A percentile compares a stretch with the other conserved stretches of the same genome.
These are phyloP conservation scores for Lepidium aucheri DNA, from an alignment of 345 rosid genomes.

Conservation along the genomic window DNA sequence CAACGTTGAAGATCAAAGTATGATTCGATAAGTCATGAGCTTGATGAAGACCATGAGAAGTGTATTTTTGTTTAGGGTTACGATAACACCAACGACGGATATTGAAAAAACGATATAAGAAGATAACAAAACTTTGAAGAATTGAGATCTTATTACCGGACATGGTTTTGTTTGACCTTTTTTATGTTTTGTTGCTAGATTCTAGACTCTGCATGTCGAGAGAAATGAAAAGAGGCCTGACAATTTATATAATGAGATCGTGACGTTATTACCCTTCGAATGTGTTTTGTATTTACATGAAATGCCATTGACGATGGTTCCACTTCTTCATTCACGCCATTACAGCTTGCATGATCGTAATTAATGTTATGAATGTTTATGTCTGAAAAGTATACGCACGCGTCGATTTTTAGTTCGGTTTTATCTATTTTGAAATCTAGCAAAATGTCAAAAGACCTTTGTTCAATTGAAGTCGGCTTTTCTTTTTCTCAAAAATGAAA, in stretches of 20 bases:
- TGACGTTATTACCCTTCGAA: slow-evolving; percentile 17
- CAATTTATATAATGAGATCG: slow-evolving; percentile 12
- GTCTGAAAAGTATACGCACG: slow-evolving; percentile 13
- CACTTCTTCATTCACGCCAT: too few species aligned
- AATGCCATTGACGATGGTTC: slow-evolving; percentile 15
- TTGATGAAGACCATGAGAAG: slow-evolving; percentile 29
- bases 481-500: background rate
- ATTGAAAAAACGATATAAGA: slow-evolving; percentile 32
- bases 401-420: slow-evolving; percentile 2
- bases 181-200: background rate
- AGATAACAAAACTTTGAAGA: slow-evolving; percentile 38
- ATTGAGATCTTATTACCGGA: slow-evolving; percentile 25
- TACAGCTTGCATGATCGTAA: slow-evolving; percentile 9
- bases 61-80: slow-evolving; percentile 30
- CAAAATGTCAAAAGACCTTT: background rate
- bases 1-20: slow-evolving; percentile 43
- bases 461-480: background rate
- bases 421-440: background rate
- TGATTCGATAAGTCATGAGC: slow-evolving; percentile 34
- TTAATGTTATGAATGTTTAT: slow-evolving; percentile 3
- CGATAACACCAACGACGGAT: slow-evolving; percentile 27
- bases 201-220: slow-evolving; percentile 27
- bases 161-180: slow-evolving; percentile 22
- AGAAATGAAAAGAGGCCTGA: background rate
- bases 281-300: slow-evolving; percentile 1